phyloP scores from a whole-genome alignment of 176 grass and related monocot genomes.

The Juncus inflexus region DNA sequence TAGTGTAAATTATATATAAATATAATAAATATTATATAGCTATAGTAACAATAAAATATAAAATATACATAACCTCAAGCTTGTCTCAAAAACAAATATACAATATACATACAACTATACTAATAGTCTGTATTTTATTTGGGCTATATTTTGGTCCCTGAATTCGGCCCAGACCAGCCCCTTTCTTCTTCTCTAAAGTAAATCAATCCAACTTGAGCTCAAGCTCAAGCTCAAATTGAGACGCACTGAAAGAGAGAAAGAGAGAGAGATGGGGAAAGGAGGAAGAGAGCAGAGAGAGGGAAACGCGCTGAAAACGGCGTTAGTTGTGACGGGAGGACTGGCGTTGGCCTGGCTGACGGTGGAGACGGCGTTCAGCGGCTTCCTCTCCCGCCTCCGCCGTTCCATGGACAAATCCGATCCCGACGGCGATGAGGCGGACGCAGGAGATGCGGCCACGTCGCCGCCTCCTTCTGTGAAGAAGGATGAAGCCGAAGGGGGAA shows the following conservation, averaged over 20 bases:
- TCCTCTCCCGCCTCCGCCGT: slow-evolving; percentile 68
- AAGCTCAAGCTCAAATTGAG: slow-evolving; percentile 10
- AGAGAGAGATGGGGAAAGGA: slow-evolving; percentile 56
- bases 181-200: slow-evolving; percentile 32
- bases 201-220: neutral
- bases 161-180: neutral
- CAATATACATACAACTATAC: too few species aligned
- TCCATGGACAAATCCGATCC: slow-evolving; percentile 56
- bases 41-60: too few species aligned
- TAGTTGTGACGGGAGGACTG: slow-evolving; percentile 69
- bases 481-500: too few species aligned
- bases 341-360: slow-evolving; percentile 71
- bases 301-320: slow-evolving; percentile 60
- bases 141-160: neutral
- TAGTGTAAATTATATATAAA: too few species aligned
- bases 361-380: slow-evolving; percentile 78
- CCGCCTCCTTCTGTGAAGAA: neutral
- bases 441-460: slow-evolving; percentile 13
- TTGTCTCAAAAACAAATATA: too few species aligned
- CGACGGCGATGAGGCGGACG: slow-evolving; percentile 47
- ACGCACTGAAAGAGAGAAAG: neutral
- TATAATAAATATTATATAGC: too few species aligned
- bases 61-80: too few species aligned
- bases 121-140: too few species aligned
- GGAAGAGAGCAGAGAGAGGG: slow-evolving; percentile 36